Percentiles rank a stretch among this genome's conserved stretches.
Conservation (phyloP, 208 protist species). For the Leishmania major region DNA sequence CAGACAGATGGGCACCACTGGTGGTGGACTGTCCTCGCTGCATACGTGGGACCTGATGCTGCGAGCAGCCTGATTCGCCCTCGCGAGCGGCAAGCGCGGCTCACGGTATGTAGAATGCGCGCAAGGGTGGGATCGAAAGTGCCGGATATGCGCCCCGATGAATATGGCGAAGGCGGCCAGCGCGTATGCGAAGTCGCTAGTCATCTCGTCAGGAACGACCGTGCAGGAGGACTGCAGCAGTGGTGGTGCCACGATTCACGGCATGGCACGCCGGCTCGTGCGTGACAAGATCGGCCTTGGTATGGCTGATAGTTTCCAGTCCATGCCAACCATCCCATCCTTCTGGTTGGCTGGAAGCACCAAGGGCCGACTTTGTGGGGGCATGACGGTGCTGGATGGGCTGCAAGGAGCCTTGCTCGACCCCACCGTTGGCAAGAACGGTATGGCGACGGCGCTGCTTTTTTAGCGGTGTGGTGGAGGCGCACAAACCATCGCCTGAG, state of each 20-base stretch:
- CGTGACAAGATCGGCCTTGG: conserved; percentile 59
- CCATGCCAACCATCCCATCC: conserved; percentile 65
- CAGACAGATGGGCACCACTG: conserved; percentile 54
- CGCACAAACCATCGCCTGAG: conserved; percentile 89
- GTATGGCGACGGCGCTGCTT: conserved; percentile 63
- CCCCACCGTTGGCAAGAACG: conserved; percentile 50
- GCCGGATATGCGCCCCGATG: conserved; percentile 43
- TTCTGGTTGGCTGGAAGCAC: conserved; percentile 50
- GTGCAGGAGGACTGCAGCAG: conserved; percentile 73
- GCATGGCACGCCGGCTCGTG: conserved; percentile 50
- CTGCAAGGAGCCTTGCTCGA: conserved; percentile 55
- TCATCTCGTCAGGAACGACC: conserved; percentile 55
- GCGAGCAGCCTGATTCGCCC: conserved; percentile 34
- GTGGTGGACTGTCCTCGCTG: conserved; percentile 43
- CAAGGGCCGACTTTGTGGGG: conserved; percentile 56
- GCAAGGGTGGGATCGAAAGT: conserved; percentile 44
- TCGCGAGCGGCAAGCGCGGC: conserved; percentile 47
- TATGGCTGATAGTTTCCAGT: conserved; percentile 62
- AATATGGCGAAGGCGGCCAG: too few relatives aligned
- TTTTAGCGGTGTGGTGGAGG: conserved; percentile 83
- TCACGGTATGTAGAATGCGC: conserved; percentile 57
- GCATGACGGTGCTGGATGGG: conserved; percentile 54
- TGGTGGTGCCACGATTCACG: conserved; percentile 65
- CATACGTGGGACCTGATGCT: conserved; percentile 36
- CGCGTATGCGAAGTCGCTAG: background rate